Evolutionary conservation across 1,139 yeast species (phyloP).

Genomic region (Zygosaccharomyces pseudobailii): DNA sequence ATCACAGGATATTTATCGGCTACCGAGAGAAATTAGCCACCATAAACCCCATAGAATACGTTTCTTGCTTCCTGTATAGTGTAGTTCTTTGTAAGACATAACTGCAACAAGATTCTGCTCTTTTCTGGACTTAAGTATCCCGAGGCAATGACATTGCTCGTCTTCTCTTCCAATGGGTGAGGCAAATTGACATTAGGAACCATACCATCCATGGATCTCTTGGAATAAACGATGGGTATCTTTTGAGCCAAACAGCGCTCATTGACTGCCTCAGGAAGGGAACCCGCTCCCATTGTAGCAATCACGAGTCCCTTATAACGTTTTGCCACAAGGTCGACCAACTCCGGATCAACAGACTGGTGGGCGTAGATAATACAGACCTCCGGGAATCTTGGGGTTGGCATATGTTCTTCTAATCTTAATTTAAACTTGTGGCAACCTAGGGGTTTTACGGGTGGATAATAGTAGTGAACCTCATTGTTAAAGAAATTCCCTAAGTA

Average conservation of each 20-base stretch:
- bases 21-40: slow-evolving; percentile 31
- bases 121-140: slow-evolving; percentile 69
- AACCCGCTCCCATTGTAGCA: slow-evolving; percentile 72
- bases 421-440: slow-evolving; percentile 45
- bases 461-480: slow-evolving; percentile 59
- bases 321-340: slow-evolving; percentile 43
- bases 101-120: slow-evolving; percentile 54
- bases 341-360: slow-evolving; percentile 51
- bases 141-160: slow-evolving; percentile 45
- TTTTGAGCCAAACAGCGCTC: slow-evolving; percentile 33
- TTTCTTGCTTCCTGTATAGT: slow-evolving; percentile 40
- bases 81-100: slow-evolving; percentile 47
- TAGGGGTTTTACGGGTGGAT: slow-evolving; percentile 56
- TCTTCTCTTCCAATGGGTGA: slow-evolving; percentile 17
- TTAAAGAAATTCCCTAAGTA: slow-evolving; percentile 66
- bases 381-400: slow-evolving; percentile 30
- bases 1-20: not conserved
- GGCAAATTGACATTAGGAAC: slow-evolving; percentile 50
- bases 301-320: slow-evolving; percentile 52
- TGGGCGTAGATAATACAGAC: slow-evolving; percentile 55
- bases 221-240: slow-evolving; percentile 58
- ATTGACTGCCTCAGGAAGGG: slow-evolving; percentile 51
- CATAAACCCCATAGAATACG: slow-evolving; percentile 47
- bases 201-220: slow-evolving; percentile 63
- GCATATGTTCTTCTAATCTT: slow-evolving; percentile 25